Percentiles rank a stretch among this genome's conserved stretches.
Conservation (phyloP, 1,284 basidiomycete genomes). For the Termitomyces sp. region DNA sequence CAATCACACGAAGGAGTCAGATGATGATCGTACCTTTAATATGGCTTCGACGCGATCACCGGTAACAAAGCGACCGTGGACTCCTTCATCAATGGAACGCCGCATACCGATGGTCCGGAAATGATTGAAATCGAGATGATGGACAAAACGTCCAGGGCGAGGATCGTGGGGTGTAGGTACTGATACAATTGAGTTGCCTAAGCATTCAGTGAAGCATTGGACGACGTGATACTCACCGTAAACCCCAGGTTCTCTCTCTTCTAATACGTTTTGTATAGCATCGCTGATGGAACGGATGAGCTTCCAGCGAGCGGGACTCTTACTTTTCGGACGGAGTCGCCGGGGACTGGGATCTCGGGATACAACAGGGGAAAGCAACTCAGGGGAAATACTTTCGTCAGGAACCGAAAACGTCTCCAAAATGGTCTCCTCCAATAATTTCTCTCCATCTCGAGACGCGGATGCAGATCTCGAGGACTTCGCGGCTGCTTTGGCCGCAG, state of each 20-base stretch:
- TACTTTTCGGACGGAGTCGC: slow-evolving; percentile 66
- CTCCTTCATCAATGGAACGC: slow-evolving; percentile 85
- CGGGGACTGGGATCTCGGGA: slow-evolving; percentile 78
- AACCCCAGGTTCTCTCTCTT: slow-evolving; percentile 56
- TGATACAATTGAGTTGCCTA: slow-evolving; percentile 24
- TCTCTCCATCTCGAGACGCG: slow-evolving; percentile 33
- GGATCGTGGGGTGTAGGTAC: slow-evolving; percentile 71
- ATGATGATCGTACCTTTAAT: slow-evolving; percentile 56
- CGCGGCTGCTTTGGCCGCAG: slow-evolving; percentile 55
- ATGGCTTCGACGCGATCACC: slow-evolving; percentile 79
- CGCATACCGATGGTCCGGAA: slow-evolving; percentile 95
- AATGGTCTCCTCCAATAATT: slow-evolving; percentile 56
- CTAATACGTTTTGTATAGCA: slow-evolving; percentile 65
- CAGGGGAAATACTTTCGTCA: slow-evolving; percentile 64
- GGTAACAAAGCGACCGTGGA: slow-evolving; percentile 89
- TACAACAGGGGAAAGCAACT: slow-evolving; percentile 68
- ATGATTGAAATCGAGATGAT: slow-evolving; percentile 85
- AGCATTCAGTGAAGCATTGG: not conserved
- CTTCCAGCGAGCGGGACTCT: slow-evolving; percentile 77
- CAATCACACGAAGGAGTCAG: slow-evolving; percentile 14
- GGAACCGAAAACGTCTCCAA: slow-evolving; percentile 53
- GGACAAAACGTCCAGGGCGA: slow-evolving; percentile 71
- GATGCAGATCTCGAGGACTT: slow-evolving; percentile 31
- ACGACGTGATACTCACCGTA: slow-evolving; percentile 48
- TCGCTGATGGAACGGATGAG: slow-evolving; percentile 70